A percentile compares a stretch with the other conserved stretches of the same genome.
Evolutionary conservation across 2,329 filamentous ascomycete species (phyloP).

Genomic region (Simplicillium aogashimaense): DNA sequence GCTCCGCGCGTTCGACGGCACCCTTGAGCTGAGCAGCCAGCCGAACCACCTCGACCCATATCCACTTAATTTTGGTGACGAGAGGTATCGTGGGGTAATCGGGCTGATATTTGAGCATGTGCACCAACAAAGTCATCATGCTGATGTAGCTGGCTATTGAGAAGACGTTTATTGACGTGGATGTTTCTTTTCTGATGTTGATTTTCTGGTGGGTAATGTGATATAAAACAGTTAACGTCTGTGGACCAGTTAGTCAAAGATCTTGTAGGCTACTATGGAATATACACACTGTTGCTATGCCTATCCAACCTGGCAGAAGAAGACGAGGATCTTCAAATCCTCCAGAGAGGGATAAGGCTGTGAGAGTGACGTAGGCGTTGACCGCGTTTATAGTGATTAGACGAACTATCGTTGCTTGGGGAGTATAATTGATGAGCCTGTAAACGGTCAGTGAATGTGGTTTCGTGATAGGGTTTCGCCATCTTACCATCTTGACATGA

Average conservation of each 20-base stretch:
- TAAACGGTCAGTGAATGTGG: slow-evolving; percentile 5
- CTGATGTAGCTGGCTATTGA: slow-evolving; percentile 68
- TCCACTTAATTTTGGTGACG: slow-evolving; percentile 26
- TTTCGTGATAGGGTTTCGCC: background rate
- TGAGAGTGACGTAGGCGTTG: slow-evolving; percentile 66
- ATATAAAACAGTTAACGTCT: slow-evolving; percentile 66
- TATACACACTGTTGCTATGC: slow-evolving; percentile 57
- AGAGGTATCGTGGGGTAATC: slow-evolving; percentile 53
- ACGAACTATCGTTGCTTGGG: slow-evolving; percentile 69
- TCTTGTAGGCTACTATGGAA: slow-evolving; percentile 1
- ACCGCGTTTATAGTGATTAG: slow-evolving; percentile 65
- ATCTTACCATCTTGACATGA: slow-evolving; percentile 70
- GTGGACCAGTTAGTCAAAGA: slow-evolving; percentile 2
- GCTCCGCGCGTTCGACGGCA: slow-evolving; percentile 19
- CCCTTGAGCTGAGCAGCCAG: slow-evolving; percentile 17
- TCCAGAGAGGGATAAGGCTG: slow-evolving; percentile 59
- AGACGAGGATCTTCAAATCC: slow-evolving; percentile 61
- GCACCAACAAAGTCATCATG: slow-evolving; percentile 58
- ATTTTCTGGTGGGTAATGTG: slow-evolving; percentile 70
- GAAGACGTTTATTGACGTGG: slow-evolving; percentile 67
- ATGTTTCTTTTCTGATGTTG: slow-evolving; percentile 70
- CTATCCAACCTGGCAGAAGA: slow-evolving; percentile 68
- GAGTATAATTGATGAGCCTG: slow-evolving; percentile 78
- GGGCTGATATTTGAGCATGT: slow-evolving; percentile 53
- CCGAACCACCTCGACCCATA: slow-evolving; percentile 24